Conservation (phyloP, 176 grass and related monocot genomes). For the Pontederia crassipes region DNA sequence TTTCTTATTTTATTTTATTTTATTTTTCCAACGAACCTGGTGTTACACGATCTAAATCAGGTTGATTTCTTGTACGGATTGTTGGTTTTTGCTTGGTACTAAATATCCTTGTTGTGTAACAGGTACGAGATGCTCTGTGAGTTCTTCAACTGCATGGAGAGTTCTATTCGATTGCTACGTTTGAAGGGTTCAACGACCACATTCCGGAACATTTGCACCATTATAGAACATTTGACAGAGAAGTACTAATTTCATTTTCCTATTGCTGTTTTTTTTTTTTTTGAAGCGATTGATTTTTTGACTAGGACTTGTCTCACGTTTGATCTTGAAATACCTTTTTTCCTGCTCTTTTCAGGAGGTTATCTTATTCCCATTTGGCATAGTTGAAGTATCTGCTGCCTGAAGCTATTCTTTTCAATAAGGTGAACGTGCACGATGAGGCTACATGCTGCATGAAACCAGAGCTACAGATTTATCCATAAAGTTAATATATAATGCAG, state of each 20-base stretch:
- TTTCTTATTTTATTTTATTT: no score
- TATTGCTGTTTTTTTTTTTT: neutral
- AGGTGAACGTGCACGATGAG: constrained; percentile 56
- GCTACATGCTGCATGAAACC: constrained; percentile 80
- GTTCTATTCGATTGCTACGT: constrained; percentile 56
- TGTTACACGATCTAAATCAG: no score
- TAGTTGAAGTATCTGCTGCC: constrained; percentile 79
- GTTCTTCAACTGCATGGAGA: constrained; percentile 78
- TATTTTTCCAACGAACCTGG: no score
- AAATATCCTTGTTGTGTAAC: neutral
- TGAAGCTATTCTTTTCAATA: constrained; percentile 49
- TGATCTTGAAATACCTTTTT: constrained; percentile 3
- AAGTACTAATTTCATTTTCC: constrained; percentile 19
- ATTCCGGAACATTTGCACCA: constrained; percentile 59
- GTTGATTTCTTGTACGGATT: no score
- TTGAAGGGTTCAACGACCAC: constrained; percentile 52
- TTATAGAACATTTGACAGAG: constrained; percentile 51
- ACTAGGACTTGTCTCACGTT: neutral
- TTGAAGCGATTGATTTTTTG: neutral
- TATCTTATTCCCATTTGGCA: constrained; percentile 61
- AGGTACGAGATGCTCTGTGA: constrained; percentile 72
- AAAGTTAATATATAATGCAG: no score
- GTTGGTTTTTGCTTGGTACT: neutral
- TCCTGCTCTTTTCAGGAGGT: constrained; percentile 43
- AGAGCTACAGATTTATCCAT: constrained; percentile 47